Base-by-base conservation (phyloP, 2,329 filamentous ascomycete genomes). In the Mycosphaerelloides madeirae region DNA sequence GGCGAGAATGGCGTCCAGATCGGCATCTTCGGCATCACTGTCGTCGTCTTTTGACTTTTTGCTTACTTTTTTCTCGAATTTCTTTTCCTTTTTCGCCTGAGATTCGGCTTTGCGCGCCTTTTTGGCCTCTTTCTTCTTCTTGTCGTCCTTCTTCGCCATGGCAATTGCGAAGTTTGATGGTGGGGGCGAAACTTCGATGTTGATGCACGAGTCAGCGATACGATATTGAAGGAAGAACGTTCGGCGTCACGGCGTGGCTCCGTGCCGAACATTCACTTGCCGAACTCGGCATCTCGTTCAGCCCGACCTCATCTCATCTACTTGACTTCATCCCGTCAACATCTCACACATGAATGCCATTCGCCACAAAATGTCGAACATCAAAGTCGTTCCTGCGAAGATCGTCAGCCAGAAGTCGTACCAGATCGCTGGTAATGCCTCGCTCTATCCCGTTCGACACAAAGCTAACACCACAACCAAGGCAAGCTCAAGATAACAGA, bases 1-100 rank as follows among this genome's bases (percentile, higher is more conserved):
- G 35, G 91, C 90, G 20, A 98, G 81, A 34, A 98, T 90, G 35
- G 84, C 83, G 63, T 98, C 93, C 29, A 98, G 78, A 67, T 97
- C 93, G 12, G 93, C 83, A 58, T 96, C 90, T 65, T 97, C 91
- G 37, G 78, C 87, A 64, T 96, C 91, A 62, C 87, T 91, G 65
- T 90, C 90, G 20, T 85, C 84, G 44, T 76, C 65, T 65, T 87
- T 94, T 66, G 94, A 78, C 55, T 79, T 73, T 22, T 73, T 71
- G 34, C 48, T 47, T 20, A 84, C 84, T 11, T 42, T 41, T 85
- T 86, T 40, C 90, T 89, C 58, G 14, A 34, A 36, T 65, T 95
- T 95, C 67, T 86, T 93, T 62, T 85, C 84, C 66, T 93, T 86
- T 70, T 95, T 95, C n/a, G 75, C 74, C 3, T 77, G 75, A 41